phyloP scores from a whole-genome alignment of 345 rosid species.

The Firmiana major region DNA sequence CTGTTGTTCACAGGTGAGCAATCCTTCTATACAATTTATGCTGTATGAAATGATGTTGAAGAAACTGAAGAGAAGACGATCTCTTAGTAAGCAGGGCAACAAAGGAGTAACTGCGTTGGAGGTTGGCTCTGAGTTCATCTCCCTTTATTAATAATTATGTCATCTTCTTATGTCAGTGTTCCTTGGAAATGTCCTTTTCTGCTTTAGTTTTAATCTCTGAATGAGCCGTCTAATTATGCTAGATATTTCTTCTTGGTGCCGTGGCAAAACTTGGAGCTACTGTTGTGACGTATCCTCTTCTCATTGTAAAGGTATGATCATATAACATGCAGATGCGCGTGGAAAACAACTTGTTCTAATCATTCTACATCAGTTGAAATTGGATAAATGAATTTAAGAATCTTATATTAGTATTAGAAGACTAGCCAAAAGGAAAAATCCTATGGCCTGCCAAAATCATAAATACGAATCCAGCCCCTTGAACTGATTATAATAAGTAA shows the following conservation, averaged over 20 bases:
- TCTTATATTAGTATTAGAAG: not conserved
- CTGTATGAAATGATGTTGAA: conserved; percentile 88
- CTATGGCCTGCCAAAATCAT: not conserved
- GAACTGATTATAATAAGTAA: not conserved
- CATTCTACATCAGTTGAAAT: not conserved
- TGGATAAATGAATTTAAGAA: not conserved
- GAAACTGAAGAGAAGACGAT: conserved; percentile 63
- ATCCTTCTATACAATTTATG: conserved; percentile 97
- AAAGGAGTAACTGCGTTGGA: conserved; percentile 62
- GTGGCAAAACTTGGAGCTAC: conserved; percentile 98
- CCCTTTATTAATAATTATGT: conserved; percentile 1
- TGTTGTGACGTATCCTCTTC: conserved; percentile 83
- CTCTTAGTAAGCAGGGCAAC: conserved; percentile 41
- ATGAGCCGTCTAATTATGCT: conserved; percentile 20
- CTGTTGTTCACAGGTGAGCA: conserved; percentile 65
- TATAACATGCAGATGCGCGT: conserved; percentile 12
- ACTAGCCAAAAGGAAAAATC: not conserved
- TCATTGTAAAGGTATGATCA: conserved; percentile 78
- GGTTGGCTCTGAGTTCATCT: conserved; percentile 40
- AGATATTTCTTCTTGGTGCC: conserved; percentile 94
- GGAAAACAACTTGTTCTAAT: not conserved
- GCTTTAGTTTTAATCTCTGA: conserved; percentile 5
- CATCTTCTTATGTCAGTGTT: not conserved
- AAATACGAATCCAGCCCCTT: not conserved
- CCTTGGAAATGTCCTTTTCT: not conserved